Percentiles rank a stretch among this genome's conserved stretches.
phyloP scores from a whole-genome alignment of 2,329 filamentous ascomycete species.

The Dactylellina sp. region DNA sequence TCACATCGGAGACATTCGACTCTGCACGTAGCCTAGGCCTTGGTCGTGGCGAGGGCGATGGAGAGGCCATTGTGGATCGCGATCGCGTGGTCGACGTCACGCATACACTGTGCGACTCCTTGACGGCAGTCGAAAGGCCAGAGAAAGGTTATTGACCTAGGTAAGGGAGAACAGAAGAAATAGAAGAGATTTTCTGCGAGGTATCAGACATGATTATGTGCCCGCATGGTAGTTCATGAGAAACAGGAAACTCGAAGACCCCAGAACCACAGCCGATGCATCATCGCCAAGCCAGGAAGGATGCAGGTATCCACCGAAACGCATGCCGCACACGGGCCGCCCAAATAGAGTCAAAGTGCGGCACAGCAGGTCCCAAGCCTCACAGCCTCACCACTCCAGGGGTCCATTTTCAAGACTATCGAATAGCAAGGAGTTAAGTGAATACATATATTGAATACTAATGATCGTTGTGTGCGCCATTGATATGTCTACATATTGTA shows the following conservation, averaged over 20 bases:
- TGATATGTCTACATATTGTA: too few species aligned
- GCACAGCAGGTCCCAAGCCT: too few species aligned
- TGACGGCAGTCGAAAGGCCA: conserved; percentile 10
- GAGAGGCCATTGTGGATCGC: conserved; percentile 49
- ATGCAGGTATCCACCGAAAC: neutral
- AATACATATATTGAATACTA: too few species aligned
- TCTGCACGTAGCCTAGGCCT: conserved; percentile 52
- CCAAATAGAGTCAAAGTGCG: neutral
- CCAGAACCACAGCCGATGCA: conserved; percentile 19
- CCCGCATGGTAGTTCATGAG: conserved; percentile 23
- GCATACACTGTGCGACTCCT: conserved; percentile 30
- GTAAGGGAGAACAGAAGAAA: conserved; percentile 14
- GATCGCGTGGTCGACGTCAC: conserved; percentile 41
- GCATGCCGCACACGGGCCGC: neutral
- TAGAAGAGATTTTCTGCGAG: conserved; percentile 28
- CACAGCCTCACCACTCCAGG: too few species aligned
- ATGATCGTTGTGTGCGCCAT: too few species aligned
- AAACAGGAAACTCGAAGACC: conserved; percentile 50
- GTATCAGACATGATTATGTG: conserved; percentile 34
- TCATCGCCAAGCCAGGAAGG: conserved; percentile 40
- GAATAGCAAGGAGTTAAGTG: too few species aligned
- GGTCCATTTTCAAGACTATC: too few species aligned
- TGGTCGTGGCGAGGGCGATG: conserved; percentile 39
- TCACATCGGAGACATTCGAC: conserved; percentile 56
- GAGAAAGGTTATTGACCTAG: conserved; percentile 9